Evolutionary conservation across 345 rosid species (phyloP), one percentile per base, ranked within the genome.

Genomic region (Brassica juncea): DNA sequence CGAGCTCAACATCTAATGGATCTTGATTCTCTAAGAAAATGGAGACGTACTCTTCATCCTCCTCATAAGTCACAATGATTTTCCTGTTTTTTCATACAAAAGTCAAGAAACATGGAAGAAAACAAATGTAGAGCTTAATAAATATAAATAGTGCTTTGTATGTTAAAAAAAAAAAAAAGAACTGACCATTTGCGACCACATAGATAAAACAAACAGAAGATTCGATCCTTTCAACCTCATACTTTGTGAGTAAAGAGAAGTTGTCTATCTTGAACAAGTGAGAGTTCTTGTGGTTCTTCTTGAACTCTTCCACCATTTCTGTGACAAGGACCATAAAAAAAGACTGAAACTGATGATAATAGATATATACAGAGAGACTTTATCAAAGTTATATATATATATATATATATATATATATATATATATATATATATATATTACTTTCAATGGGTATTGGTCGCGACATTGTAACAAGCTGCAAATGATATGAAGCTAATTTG

Each of bases 211-310:
- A 39, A 60, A 61, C 80, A 60, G 81, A 70, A 27, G 81, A 71
- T 16, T 63, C 58, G 2, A 77, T 28, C 14, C 1, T 15, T 25
- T 34, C 10, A 27, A 70, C 6, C 1, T 52, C 7, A 25, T 70
- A 49, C 47, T 78, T 66, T 0, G 16, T 10, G 37, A 88, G 74
- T 35, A 31, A 30, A 28, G 81, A 84, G 69, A 81, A 86, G 3
- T 72, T 71, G 9, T 83, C 63, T 12, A 87, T 75, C 76, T 86
- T 80, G 25, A 88, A 75, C 23, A 60, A 63, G 61, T 75, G 77
- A 55, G 77, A 66, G 37, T 32, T 14, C 47, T 6, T 30, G 68
- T 79, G 77, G 2, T 6, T 25, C 58, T 2, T 5, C 69, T 73
- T 73, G 77, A 66, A 79, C 6, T 1, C 12, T 21, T 14, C 35